Base-by-base conservation (phyloP, 331 rosid species). In the Quercus lobata region DNA sequence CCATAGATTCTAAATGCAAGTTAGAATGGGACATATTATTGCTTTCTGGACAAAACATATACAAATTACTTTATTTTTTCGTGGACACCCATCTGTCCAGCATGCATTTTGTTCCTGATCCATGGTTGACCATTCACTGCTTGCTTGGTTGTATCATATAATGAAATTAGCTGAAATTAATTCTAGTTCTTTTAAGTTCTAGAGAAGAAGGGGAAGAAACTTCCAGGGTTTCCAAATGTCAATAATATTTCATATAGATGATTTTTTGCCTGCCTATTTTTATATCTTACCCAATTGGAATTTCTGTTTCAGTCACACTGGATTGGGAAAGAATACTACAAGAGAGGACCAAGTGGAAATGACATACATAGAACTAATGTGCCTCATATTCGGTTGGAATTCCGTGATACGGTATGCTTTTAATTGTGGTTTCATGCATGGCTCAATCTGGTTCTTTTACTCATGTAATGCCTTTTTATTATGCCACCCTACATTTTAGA, bases 331-430 rank as follows among this genome's bases (percentile, higher is more conserved):
- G 95, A 80, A 83, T 93, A 96, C 81, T 93, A 90, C 87, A 86
- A 79, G 82, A 90, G 96, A 79, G 98, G 99, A 73, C 97, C 99
- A 16, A 78, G 84, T 77, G 99, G 99, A 87, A 93, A 96, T 70
- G 98, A 93, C 73, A 92, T 96, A 86, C 99, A 80, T 80, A 93
- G 71, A 87, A 93, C 99, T 7, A 96, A 96, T 30, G 99, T 96
- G 83, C 99, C 99, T 81, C 99, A 96, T 81, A 96, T 96, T 74
- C 92, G 99, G 77, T 24, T 93, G 84, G 97, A 96, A 81, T 96
- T 96, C 82, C 97, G 99, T 53, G 92, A 96, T 30, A 85, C 90
- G 92, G 98, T 93, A 86, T 79, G 85, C 6, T 19, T 66, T 76
- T 65, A 53, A 70, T 60, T 29, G 57, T 19, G 44, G 49, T 68